Evolutionary conservation across 768 basidiomycete genomes (phyloP), one percentile per base, ranked within the genome.

Genomic region (Chiua virens): DNA sequence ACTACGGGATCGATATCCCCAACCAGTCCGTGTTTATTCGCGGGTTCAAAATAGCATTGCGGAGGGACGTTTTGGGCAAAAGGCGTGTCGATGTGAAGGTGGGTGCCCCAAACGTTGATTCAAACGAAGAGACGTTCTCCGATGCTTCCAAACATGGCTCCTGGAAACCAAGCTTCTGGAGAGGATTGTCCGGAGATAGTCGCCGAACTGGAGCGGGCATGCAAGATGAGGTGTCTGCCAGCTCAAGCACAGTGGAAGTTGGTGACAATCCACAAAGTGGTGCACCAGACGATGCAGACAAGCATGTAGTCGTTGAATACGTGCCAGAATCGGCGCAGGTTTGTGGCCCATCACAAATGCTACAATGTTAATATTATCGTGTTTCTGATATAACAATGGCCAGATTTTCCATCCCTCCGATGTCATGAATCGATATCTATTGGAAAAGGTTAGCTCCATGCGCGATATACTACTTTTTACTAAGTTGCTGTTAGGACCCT

Each of bases 21-120:
- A 64, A 66, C 22, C 64, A 66, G 37, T 36, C 50, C 2, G 51
- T 64, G n/a, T 65, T 63, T 36, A 55, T 65, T 8, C 52, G 52
- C 2, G 63, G 63, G 11, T 61, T 59, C 42, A 63, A 61, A 37
- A 42, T 61, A 8, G 45, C 62, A 14, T 17, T 56, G 1, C 53
- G 62, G 8, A 25, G 35, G 0, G 42, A 38, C 1, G 3, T 49
- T 1, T 20, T 52, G 1, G 45, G 50, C 14, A 20, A 20, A 3
- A 62, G 14, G 15, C 22, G 41, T 41, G 34, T 52, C 17, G 22
- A 39, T 3, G 49, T 54, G 22, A 43, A 44, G 15, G 41, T 27
- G 10, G 52, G 22, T 5, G 27, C 40, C 7, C 54, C 53, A n/a
- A 13, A 21, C 13, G 39, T 43, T 11, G 5, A 17, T 8, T 38